phyloP scores from a whole-genome alignment of 441 rosid species.

The Adansonia rubrostipa region DNA sequence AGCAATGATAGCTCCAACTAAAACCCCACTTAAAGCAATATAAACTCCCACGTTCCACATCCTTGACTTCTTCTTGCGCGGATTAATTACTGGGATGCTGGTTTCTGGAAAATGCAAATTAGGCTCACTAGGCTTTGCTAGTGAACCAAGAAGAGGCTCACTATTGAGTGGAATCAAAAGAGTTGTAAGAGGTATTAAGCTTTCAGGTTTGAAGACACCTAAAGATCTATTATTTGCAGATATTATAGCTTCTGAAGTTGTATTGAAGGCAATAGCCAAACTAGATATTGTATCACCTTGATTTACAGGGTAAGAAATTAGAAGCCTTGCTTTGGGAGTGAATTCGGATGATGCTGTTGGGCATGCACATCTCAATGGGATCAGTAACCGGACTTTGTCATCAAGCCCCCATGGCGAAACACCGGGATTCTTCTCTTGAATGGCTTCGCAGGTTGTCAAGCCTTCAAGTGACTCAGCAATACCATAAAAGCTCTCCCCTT shows the following conservation, averaged over 20 bases:
- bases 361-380: constrained; percentile 71
- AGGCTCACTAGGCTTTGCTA: constrained; percentile 43
- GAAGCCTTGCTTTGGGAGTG: constrained; percentile 35
- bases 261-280: constrained; percentile 63
- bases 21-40: constrained; percentile 57
- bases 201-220: constrained; percentile 39
- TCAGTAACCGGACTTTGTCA: constrained; percentile 46
- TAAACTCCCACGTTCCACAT: constrained; percentile 62
- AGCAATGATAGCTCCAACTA: constrained; percentile 56
- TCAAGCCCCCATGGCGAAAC: constrained; percentile 50
- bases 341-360: constrained; percentile 42
- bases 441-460: constrained; percentile 69
- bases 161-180: constrained; percentile 64
- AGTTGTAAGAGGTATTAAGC: constrained; percentile 47
- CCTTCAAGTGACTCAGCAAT: constrained; percentile 71
- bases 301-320: constrained; percentile 67
- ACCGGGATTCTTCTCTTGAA: constrained; percentile 55
- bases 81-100: constrained; percentile 35
- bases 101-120: constrained; percentile 39
- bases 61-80: constrained; percentile 44
- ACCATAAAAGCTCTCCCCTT: constrained; percentile 65
- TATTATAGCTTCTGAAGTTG: constrained; percentile 61
- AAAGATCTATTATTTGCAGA: constrained; percentile 59
- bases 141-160: constrained; percentile 44
- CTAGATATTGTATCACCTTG: constrained; percentile 57